Evolutionary conservation across 495 filamentous ascomycete genomes (phyloP).

Genomic region (Neurospora intermedia): DNA sequence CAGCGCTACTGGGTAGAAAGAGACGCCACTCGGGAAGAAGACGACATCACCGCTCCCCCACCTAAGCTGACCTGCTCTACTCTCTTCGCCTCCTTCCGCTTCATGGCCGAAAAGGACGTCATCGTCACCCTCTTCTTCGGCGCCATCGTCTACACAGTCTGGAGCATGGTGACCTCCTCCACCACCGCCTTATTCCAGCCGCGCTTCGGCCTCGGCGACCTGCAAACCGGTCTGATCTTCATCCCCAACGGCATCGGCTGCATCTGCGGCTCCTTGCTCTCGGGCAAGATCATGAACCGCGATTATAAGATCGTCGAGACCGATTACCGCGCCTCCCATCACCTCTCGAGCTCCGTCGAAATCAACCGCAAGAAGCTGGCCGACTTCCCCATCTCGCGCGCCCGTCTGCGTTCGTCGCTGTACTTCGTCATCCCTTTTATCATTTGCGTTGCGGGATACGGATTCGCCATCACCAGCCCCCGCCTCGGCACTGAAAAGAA

Average conservation of each 20-base stretch:
- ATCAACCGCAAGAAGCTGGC: slow-evolving; percentile 40
- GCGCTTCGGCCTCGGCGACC: slow-evolving; percentile 35
- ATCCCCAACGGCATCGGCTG: slow-evolving; percentile 22
- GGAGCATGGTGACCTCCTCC: slow-evolving; percentile 22
- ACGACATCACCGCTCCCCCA: slow-evolving; percentile 8
- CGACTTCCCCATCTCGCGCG: slow-evolving; percentile 52
- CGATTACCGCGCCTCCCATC: slow-evolving; percentile 23
- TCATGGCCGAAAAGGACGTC: slow-evolving; percentile 52
- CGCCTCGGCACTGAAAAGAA: slow-evolving; percentile 19
- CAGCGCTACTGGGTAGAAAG: slow-evolving; percentile 5
- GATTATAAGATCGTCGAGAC: slow-evolving; percentile 16
- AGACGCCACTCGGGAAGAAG: background rate
- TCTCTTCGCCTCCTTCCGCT: slow-evolving; percentile 46
- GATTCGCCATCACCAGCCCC: slow-evolving; percentile 39
- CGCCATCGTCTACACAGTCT: slow-evolving; percentile 22
- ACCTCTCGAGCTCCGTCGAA: slow-evolving; percentile 32
- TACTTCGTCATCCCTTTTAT: slow-evolving; percentile 25
- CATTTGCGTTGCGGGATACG: slow-evolving; percentile 34
- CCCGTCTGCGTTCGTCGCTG: slow-evolving; percentile 33
- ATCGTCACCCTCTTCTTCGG: slow-evolving; percentile 44
- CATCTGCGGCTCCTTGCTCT: slow-evolving; percentile 12
- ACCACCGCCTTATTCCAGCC: slow-evolving; percentile 29
- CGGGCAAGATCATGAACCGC: slow-evolving; percentile 17
- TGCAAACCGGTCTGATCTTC: slow-evolving; percentile 38
- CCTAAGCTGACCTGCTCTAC: slow-evolving; percentile 34